phyloP scores from a whole-genome alignment of 139 green algal genomes.

The Astrephomene gubernaculifera region DNA sequence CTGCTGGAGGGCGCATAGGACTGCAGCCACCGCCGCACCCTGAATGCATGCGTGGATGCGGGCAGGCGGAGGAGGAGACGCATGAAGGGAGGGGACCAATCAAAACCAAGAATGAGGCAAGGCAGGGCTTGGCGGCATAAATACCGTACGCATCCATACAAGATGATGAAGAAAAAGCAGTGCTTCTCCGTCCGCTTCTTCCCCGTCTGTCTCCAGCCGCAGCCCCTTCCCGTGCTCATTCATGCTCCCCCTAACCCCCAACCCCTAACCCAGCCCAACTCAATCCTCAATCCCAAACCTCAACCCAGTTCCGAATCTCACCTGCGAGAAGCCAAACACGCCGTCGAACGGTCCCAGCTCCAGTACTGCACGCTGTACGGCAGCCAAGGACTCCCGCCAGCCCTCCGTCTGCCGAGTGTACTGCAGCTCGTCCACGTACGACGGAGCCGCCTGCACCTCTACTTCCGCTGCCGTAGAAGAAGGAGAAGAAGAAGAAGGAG shows the following conservation, averaged over 20 bases:
- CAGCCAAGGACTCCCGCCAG: conserved; percentile 64
- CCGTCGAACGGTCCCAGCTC: conserved; percentile 80
- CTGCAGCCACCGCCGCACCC: conserved; percentile 59
- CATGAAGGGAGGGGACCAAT: background rate
- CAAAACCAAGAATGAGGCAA: too few species aligned
- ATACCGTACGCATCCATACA: too few species aligned
- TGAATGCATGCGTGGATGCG: background rate
- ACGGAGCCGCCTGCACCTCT: conserved; percentile 36
- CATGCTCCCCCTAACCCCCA: too few species aligned
- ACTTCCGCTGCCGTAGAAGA: background rate
- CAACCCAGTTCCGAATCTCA: conserved; percentile 16
- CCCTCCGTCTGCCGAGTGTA: conserved; percentile 72
- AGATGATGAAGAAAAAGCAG: too few species aligned
- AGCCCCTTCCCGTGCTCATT: too few species aligned
- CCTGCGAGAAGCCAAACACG: conserved; percentile 90
- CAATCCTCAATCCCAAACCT: too few species aligned
- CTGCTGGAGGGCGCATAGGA: conserved; percentile 59
- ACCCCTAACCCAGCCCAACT: too few species aligned
- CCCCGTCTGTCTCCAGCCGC: too few species aligned
- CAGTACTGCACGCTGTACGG: conserved; percentile 56
- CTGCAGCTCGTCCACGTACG: conserved; percentile 56
- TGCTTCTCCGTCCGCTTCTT: too few species aligned
- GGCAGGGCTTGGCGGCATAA: too few species aligned
- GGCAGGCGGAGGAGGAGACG: background rate
- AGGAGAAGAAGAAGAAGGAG: too few species aligned